Conservation (phyloP, 306 rosid genomes). For the Quillaja saponaria region DNA sequence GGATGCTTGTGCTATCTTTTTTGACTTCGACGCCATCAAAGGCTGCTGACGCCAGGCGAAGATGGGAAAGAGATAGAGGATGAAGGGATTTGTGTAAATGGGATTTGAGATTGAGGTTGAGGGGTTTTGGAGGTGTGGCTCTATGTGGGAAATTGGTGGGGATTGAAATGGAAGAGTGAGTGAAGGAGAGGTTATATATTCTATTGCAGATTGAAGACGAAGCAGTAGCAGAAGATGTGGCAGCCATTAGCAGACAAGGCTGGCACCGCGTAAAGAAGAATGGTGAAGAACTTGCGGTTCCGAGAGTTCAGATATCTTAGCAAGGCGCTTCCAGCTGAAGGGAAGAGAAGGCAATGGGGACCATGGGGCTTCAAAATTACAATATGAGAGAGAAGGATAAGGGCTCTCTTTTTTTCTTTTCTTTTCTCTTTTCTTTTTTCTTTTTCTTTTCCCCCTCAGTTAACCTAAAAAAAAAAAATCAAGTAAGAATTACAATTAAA, state of each 20-base stretch:
- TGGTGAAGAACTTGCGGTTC: background rate
- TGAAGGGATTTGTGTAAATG: slow-evolving; percentile 36
- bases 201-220: slow-evolving; percentile 59
- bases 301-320: no score
- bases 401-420: no score
- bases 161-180: slow-evolving; percentile 46
- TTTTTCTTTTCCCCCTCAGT: no score
- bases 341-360: background rate
- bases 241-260: slow-evolving; percentile 46
- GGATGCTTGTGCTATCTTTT: slow-evolving; percentile 37
- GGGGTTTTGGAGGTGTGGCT: slow-evolving; percentile 46
- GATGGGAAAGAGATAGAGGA: slow-evolving; percentile 38
- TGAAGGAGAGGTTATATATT: slow-evolving; percentile 46
- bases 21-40: slow-evolving; percentile 49
- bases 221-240: slow-evolving; percentile 47
- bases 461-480: no score
- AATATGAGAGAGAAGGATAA: background rate
- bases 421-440: no score
- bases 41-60: slow-evolving; percentile 40
- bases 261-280: slow-evolving; percentile 23
- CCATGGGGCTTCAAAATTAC: no score
- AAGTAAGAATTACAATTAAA: no score
- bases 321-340: no score
- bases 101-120: slow-evolving; percentile 42
- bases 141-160: slow-evolving; percentile 43